Percentiles rank a stretch among this genome's conserved stretches.
These are phyloP conservation scores for Elsinoe perseae DNA, from an alignment of 2,329 filamentous ascomycete species.

Conservation along the genomic window DNA sequence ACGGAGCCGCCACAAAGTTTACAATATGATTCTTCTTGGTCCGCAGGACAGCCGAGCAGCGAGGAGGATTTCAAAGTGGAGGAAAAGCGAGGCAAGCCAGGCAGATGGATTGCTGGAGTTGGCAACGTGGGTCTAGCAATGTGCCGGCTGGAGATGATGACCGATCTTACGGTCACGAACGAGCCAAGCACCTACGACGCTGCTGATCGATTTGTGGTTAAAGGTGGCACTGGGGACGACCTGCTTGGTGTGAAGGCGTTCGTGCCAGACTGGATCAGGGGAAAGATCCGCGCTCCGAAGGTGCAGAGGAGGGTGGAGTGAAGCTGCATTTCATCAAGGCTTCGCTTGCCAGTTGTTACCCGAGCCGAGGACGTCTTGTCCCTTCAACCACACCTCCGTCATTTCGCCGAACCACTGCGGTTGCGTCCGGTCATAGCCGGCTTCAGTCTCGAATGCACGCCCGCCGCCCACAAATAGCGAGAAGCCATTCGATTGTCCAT, in stretches of 20 bases:
- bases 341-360: constrained; percentile 21
- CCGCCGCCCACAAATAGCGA: constrained; percentile 39
- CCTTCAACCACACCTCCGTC: constrained; percentile 29
- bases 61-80: constrained; percentile 46
- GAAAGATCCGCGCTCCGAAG: constrained; percentile 36
- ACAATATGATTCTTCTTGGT: constrained; percentile 40
- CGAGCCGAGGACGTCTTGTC: constrained; percentile 30
- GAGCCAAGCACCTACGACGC: constrained; percentile 54
- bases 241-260: constrained; percentile 49
- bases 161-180: constrained; percentile 63
- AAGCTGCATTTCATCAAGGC: neutral
- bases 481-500: constrained; percentile 33
- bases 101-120: constrained; percentile 70
- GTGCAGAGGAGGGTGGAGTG: constrained; percentile 31
- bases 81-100: constrained; percentile 52
- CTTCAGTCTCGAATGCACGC: constrained; percentile 39
- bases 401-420: constrained; percentile 39
- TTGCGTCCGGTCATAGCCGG: constrained; percentile 35
- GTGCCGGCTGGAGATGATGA: constrained; percentile 87
- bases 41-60: constrained; percentile 21
- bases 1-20: constrained; percentile 36
- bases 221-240: constrained; percentile 19
- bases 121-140: constrained; percentile 83
- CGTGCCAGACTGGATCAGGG: constrained; percentile 66
- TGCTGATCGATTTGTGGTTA: constrained; percentile 44